Evolutionary conservation across 371 early-diverging fungal genomes (phyloP).

Genomic region (Mortierella sp.): DNA sequence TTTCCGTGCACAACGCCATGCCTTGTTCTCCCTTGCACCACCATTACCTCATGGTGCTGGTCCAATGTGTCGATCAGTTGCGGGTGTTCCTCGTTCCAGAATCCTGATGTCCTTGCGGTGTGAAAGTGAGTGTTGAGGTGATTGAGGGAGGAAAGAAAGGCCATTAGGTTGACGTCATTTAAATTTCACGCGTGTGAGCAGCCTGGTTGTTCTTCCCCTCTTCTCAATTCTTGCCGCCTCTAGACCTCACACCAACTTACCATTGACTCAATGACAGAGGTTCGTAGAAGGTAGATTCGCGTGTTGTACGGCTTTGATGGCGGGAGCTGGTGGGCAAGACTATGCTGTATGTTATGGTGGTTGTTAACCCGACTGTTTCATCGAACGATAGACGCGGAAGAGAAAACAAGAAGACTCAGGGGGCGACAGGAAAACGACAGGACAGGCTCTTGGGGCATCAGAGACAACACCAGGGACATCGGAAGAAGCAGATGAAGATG

Average conservation of each 20-base stretch:
- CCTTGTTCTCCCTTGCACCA: conserved; percentile 8
- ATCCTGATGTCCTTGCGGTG: neutral
- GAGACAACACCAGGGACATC: neutral
- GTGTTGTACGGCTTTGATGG: conserved; percentile 5
- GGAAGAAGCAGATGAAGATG: conserved; percentile 1
- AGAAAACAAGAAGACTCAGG: neutral
- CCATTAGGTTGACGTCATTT: conserved; percentile 1
- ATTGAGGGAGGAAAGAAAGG: neutral
- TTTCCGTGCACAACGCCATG: conserved; percentile 28
- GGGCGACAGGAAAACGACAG: conserved; percentile 3
- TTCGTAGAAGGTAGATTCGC: neutral
- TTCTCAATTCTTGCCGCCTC: neutral
- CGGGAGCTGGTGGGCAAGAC: conserved; percentile 1
- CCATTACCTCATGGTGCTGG: conserved; percentile 12
- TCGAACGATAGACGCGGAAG: conserved; percentile 1
- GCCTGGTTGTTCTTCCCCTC: too few species aligned
- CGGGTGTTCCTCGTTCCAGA: neutral
- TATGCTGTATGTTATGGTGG: neutral
- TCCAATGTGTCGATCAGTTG: conserved; percentile 1
- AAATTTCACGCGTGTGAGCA: too few species aligned
- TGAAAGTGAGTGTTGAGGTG: neutral
- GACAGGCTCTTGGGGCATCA: conserved; percentile 3
- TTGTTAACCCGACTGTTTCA: neutral
- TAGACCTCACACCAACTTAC: neutral
- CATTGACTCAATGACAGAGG: conserved; percentile 5